Base-by-base conservation (phyloP, 257 asterid species). In the Fraxinus americana region DNA sequence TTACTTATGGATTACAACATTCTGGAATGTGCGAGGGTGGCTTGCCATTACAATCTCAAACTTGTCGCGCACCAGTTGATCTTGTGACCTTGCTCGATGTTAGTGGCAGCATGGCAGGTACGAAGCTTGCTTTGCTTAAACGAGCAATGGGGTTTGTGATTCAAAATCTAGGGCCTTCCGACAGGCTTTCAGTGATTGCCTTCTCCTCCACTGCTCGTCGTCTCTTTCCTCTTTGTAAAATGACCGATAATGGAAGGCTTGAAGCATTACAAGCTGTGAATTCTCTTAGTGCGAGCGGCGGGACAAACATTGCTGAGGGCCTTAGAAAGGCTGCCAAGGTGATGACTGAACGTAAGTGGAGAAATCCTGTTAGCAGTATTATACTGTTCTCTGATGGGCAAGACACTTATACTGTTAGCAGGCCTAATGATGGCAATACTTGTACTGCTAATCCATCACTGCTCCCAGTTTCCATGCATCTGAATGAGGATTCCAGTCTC, bases 51-150 rank as follows among this genome's bases (percentile, higher is more conserved):
- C 10, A 17, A 21, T 61, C 68, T 74, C 87, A 83, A 65, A 78
- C 78, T 70, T 75, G 90, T 72, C 96, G 97, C 21, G 94, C 92
- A 36, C 93, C 96, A 0, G 87, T 95, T 68, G 99, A 95, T 85
- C 96, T 95, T 13, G 93, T 93, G 57, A 89, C 99, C 0, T 89
- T 95, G 52, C 96, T 95, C 78, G 99, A 95, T 87, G 93, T 93
- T 59, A 95, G 99, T 82, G 99, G 99, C 45, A 95, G 99, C 88
- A 95, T 95, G 99, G 90, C 97, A 4, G 99, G 99, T 70, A 91
- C 96, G 45, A 95, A 95, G 88, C 92, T 95, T 4, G 97, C 98
- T 1, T 77, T 95, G 81, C 90, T 95, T 1, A 95, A 95, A 83
- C 90, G 92, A 61, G 99, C 99, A 8, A 91, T 95, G 98, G 98